Percentiles rank a stretch among this genome's conserved stretches.
These are phyloP conservation scores for Crithidia mellificae DNA, from an alignment of 208 protist species.

Conservation along the genomic window DNA sequence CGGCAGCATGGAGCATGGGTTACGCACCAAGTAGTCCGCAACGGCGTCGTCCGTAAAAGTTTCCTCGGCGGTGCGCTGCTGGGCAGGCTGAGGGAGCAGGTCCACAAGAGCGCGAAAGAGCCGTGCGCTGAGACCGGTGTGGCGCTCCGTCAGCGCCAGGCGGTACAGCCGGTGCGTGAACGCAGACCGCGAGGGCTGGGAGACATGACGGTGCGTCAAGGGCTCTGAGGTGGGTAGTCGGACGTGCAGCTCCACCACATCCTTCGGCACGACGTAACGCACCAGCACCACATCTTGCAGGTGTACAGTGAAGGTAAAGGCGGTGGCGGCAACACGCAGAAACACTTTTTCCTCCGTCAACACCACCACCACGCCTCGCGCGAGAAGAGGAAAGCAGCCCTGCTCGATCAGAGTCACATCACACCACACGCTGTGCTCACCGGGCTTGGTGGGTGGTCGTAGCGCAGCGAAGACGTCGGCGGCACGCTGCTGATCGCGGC, in stretches of 20 bases:
- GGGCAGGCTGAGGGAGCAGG: not conserved
- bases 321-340: constrained; percentile 46
- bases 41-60: constrained; percentile 14
- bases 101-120: not conserved
- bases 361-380: constrained; percentile 41
- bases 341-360: constrained; percentile 42
- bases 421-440: constrained; percentile 49
- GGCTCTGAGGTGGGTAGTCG: not conserved
- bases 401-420: constrained; percentile 44
- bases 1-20: constrained; percentile 15
- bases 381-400: constrained; percentile 47
- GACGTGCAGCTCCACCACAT: constrained; percentile 40
- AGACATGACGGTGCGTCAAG: not conserved
- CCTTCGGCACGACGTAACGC: constrained; percentile 15
- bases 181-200: not conserved
- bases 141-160: not conserved
- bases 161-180: constrained; percentile 24
- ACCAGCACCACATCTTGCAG: constrained; percentile 31
- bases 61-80: constrained; percentile 1
- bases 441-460: not conserved
- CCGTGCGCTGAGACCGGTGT: not conserved
- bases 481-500: constrained; percentile 11
- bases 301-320: constrained; percentile 55
- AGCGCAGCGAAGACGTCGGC: constrained; percentile 1
- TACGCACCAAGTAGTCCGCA: not conserved